Evolutionary conservation across 1,284 basidiomycete species (phyloP).

Genomic region (Ceratobasidium sp.): DNA sequence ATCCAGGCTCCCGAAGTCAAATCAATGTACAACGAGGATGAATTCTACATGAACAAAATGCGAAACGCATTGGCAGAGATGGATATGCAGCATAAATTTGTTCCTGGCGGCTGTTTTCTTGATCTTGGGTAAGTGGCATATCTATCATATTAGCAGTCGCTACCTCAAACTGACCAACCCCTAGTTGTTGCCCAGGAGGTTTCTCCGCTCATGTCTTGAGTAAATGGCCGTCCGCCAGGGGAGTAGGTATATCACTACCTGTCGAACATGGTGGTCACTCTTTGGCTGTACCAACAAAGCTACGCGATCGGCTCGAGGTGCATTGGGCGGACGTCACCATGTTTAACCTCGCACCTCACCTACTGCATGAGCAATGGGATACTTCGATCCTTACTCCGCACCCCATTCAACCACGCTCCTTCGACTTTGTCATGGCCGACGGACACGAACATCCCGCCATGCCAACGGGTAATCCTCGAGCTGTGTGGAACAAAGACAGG

Average conservation of each 20-base stretch:
- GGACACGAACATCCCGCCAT: slow-evolving; percentile 53
- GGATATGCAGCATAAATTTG: not conserved
- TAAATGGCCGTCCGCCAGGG: slow-evolving; percentile 12
- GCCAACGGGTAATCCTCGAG: slow-evolving; percentile 37
- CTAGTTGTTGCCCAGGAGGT: slow-evolving; percentile 38
- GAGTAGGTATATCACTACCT: slow-evolving; percentile 34
- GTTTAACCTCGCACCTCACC: slow-evolving; percentile 13
- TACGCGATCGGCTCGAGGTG: slow-evolving; percentile 3
- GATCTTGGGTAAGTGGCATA: not conserved
- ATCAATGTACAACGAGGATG: not conserved
- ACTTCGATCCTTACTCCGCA: not conserved
- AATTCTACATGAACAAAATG: not conserved
- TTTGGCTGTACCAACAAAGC: slow-evolving; percentile 1
- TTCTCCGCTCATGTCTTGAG: slow-evolving; percentile 20
- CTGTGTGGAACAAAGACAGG: slow-evolving; percentile 47
- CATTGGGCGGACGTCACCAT: slow-evolving; percentile 26
- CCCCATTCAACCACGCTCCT: slow-evolving; percentile 43
- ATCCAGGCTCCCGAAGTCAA: not conserved
- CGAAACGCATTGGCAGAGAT: not conserved
- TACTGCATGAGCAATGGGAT: not conserved
- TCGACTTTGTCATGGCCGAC: slow-evolving; percentile 55
- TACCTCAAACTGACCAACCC: not conserved
- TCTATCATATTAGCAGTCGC: not conserved
- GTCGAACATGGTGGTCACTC: slow-evolving; percentile 21
- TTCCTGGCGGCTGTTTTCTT: not conserved